Percentiles rank a stretch among this genome's conserved stretches.
Evolutionary conservation across 805 yeast genomes (phyloP).

Genomic region (Wickerhamiella azymoides): DNA sequence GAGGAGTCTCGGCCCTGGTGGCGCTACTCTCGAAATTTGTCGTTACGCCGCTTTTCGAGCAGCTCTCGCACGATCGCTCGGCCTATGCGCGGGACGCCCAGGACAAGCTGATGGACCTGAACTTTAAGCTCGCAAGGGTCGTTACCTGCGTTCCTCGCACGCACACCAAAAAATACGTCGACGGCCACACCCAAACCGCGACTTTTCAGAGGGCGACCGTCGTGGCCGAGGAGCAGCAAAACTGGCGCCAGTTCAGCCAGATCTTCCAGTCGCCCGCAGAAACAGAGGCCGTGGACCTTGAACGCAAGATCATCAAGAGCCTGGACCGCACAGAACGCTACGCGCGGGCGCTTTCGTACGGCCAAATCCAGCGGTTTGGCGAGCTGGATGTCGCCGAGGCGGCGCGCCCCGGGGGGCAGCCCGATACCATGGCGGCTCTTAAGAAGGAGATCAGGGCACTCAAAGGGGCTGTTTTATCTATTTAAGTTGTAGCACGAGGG

Average conservation of each 20-base stretch:
- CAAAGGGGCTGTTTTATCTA: conserved; percentile 12
- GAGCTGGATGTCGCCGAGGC: not conserved
- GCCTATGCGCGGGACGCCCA: conserved; percentile 21
- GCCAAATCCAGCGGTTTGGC: not conserved
- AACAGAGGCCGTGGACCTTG: not conserved
- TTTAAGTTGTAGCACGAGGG: conserved; percentile 5
- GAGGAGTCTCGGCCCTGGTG: conserved; percentile 21
- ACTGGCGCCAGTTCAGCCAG: conserved; percentile 3
- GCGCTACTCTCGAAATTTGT: conserved; percentile 23
- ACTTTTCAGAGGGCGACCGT: not conserved
- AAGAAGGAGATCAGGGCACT: conserved; percentile 2
- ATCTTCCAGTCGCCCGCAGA: not conserved
- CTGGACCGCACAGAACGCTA: conserved; percentile 4
- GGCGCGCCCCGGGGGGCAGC: not conserved
- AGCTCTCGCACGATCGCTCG: conserved; percentile 24
- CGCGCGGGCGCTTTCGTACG: conserved; percentile 4
- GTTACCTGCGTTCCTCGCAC: conserved; percentile 18
- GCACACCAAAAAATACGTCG: conserved; percentile 13
- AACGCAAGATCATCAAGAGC: not conserved
- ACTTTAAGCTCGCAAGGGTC: conserved; percentile 14
- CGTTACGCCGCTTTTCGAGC: conserved; percentile 23
- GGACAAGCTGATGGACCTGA: conserved; percentile 17
- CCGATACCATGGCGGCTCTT: not conserved
- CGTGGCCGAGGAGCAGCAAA: conserved; percentile 5
- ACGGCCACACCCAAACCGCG: conserved; percentile 20